Evolutionary conservation across 139 green algal species (phyloP), one percentile per base, ranked within the genome.

Genomic region (Picochlorum sp.): DNA sequence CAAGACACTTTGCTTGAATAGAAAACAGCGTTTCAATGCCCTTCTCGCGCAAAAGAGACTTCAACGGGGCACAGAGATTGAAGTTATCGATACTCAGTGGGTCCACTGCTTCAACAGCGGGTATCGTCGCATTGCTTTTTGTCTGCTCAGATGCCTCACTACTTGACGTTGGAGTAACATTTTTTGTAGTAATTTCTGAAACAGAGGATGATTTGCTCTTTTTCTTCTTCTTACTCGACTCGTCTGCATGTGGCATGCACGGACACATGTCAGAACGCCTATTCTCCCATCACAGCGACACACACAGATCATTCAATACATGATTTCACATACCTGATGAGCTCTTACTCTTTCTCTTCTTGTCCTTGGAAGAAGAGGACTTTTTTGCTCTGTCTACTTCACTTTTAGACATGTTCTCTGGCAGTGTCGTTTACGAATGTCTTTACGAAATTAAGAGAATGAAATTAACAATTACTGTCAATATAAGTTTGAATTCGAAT

Each of bases 1-100:
- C 60, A 4, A 98, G 82, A 28, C 83, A 93, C 54, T 90, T 69
- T 3, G 89, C 88, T 66, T 99, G 94, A 69, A 99, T 98, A 45
- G 83, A 66, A 70, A 97, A 98, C 30, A 99, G 83, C 2, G 77
- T 38, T 63, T 90, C 65, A 62, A 98, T 97, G 31, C 86, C 86
- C 73, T 93, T 90, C 28, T 56, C 64, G 5, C 68, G 55, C 62
- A 98, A 76, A 64, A 86, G 73, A 3, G 59, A 66, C 70, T 92
- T 93, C 44, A 97, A 71, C 9, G 61, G 59, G 9, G 71, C 68
- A 26, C 59, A 79, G 6, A 97, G 76, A 14, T 64, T 59, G 61
- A 95, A 95, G 63, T 90, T 91, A 73, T 94, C 85, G 9, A 96
- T 63, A 4, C 72, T 65, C 13, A 88, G 54, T 2, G 83, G 75